Evolutionary conservation across 805 yeast genomes (phyloP).

Genomic region (Wickerhamiella sergipiensis): DNA sequence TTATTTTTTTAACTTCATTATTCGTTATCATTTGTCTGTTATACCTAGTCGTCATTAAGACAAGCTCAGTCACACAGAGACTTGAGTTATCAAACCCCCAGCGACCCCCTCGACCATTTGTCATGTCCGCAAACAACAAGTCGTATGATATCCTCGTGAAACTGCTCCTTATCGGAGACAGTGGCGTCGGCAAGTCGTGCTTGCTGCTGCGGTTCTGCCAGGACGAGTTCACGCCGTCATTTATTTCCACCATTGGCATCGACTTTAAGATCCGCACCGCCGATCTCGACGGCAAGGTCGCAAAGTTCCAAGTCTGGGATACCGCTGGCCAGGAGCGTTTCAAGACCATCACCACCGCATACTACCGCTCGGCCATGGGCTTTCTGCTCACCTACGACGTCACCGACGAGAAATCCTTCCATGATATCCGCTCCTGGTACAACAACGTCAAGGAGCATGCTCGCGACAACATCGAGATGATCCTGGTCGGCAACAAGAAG

Average conservation of each 20-base stretch:
- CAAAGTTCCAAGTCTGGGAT: slow-evolving; percentile 96
- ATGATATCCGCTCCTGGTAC: slow-evolving; percentile 88
- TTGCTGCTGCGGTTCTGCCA: slow-evolving; percentile 83
- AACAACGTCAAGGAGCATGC: slow-evolving; percentile 94
- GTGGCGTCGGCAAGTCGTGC: slow-evolving; percentile 55
- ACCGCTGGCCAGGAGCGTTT: slow-evolving; percentile 98
- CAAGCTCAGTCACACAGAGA: too few relatives aligned
- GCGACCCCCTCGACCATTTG: background rate
- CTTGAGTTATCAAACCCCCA: too few relatives aligned
- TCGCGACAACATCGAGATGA: slow-evolving; percentile 85
- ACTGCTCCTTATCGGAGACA: slow-evolving; percentile 84
- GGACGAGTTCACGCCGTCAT: slow-evolving; percentile 91
- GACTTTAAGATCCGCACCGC: slow-evolving; percentile 96
- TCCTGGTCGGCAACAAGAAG: slow-evolving; percentile 90
- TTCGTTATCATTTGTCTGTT: too few relatives aligned
- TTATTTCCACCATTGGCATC: slow-evolving; percentile 95
- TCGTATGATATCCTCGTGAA: slow-evolving; percentile 83
- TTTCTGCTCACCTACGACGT: slow-evolving; percentile 94
- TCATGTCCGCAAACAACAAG: slow-evolving; percentile 5
- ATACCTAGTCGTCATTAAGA: too few relatives aligned
- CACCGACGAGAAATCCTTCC: slow-evolving; percentile 91
- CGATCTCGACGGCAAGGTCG: slow-evolving; percentile 81
- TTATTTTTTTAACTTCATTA: too few relatives aligned
- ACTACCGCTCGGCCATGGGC: slow-evolving; percentile 98
- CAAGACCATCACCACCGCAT: slow-evolving; percentile 94